Evolutionary conservation across 83 land plant genomes (phyloP).

Genomic region (Picea mariana): DNA sequence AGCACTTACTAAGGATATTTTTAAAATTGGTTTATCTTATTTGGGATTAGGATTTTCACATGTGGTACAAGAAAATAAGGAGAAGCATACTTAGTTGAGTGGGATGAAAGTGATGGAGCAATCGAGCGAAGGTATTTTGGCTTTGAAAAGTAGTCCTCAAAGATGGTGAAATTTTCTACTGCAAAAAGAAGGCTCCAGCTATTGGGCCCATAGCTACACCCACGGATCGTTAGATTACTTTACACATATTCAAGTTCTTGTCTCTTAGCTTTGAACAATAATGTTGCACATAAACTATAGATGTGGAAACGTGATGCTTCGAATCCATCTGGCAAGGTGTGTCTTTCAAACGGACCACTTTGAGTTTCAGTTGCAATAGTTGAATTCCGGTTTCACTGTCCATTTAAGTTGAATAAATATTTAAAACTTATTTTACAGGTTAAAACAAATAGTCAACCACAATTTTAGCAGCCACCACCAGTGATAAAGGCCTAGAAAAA

Average conservation of each 20-base stretch:
- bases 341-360: not conserved
- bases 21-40: not conserved
- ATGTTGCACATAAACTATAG: conserved; percentile 46
- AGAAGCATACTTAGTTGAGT: conserved; percentile 81
- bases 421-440: conserved; percentile 22
- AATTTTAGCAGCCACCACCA: conserved; percentile 25
- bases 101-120: conserved; percentile 95
- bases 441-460: conserved; percentile 33
- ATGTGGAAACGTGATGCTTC: conserved; percentile 31
- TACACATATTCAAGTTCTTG: conserved; percentile 41
- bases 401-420: not conserved
- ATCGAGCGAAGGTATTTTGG: conserved; percentile 80
- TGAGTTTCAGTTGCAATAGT: not conserved
- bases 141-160: conserved; percentile 68
- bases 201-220: conserved; percentile 82
- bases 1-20: too few relatives aligned
- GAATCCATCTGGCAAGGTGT: conserved; percentile 34
- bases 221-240: not conserved
- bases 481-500: conserved; percentile 31
- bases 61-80: conserved; percentile 95
- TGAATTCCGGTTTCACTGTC: too few relatives aligned
- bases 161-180: conserved; percentile 84
- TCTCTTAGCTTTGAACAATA: conserved; percentile 32
- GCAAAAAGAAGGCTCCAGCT: conserved; percentile 66
- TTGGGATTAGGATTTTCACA: conserved; percentile 61